phyloP scores from a whole-genome alignment of 73 alveolate genomes.

The Stentor roeselii region DNA sequence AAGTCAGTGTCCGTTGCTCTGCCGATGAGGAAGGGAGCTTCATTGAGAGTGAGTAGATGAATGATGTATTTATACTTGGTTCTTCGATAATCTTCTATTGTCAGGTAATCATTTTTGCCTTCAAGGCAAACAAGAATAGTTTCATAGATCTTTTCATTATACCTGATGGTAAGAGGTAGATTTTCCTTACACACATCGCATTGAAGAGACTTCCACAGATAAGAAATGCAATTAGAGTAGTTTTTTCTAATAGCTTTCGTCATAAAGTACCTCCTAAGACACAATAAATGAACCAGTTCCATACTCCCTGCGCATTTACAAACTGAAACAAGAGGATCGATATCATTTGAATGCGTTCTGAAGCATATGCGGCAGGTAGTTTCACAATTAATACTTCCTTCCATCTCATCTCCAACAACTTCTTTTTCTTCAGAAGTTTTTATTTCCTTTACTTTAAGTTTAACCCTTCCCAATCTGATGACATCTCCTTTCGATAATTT shows the following conservation, averaged over 20 bases:
- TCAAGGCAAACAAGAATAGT: neutral
- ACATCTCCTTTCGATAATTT: neutral
- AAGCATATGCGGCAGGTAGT: neutral
- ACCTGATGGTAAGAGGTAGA: neutral
- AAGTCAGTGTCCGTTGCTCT: conserved; percentile 69
- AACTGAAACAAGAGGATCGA: neutral
- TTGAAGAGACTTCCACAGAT: neutral
- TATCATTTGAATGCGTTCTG: neutral
- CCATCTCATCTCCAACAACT: neutral
- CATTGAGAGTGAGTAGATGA: neutral
- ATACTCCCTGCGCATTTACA: neutral
- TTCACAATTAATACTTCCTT: neutral
- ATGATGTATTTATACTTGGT: too few species aligned
- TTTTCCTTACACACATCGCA: neutral
- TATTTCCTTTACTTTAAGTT: neutral
- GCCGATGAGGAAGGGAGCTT: conserved; percentile 45
- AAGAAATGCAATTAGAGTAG: neutral
- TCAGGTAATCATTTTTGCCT: neutral
- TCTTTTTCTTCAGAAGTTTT: neutral
- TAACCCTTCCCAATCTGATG: neutral
- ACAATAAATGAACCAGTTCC: neutral
- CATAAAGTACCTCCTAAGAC: neutral
- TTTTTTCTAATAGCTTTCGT: neutral
- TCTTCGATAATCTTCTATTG: neutral
- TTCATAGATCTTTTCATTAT: neutral